These are phyloP conservation scores for Musa acuminata DNA, from an alignment of 176 grass and related monocot species.

Conservation along the genomic window DNA sequence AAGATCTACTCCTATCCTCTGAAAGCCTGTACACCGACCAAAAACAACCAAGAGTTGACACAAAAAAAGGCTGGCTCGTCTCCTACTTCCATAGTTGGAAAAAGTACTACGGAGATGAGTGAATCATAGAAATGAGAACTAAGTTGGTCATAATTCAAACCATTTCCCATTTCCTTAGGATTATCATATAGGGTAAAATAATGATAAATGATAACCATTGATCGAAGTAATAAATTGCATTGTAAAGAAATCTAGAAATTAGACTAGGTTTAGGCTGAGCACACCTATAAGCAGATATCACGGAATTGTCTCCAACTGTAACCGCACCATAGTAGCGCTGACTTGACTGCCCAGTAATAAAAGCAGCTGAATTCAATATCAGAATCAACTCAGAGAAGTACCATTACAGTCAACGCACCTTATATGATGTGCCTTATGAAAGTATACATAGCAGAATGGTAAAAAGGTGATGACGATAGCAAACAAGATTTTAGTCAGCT, in stretches of 20 bases:
- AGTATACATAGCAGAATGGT: not conserved
- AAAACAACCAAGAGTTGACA: not conserved
- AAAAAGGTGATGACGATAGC: not conserved
- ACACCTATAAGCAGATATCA: conserved; percentile 95
- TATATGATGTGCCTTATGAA: not conserved
- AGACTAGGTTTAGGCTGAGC: not conserved
- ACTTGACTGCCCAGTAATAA: conserved; percentile 92
- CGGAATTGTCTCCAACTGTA: conserved; percentile 77
- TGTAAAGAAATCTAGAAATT: too few species aligned
- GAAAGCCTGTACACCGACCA: conserved; percentile 53
- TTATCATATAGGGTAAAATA: too few species aligned
- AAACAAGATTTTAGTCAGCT: not conserved
- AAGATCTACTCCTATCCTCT: conserved; percentile 85
- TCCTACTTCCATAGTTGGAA: not conserved
- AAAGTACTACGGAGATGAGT: not conserved
- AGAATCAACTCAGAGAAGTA: conserved; percentile 55
- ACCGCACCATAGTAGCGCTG: conserved; percentile 78
- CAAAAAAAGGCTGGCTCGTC: conserved; percentile 12
- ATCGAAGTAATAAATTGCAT: not conserved
- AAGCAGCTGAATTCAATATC: conserved; percentile 85
- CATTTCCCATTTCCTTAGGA: not conserved
- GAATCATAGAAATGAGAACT: not conserved
- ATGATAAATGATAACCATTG: not conserved
- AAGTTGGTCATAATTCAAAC: not conserved
- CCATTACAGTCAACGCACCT: conserved; percentile 19